Percentiles rank a stretch among this genome's conserved stretches.
Evolutionary conservation across 2,329 filamentous ascomycete genomes (phyloP).

Genomic region (Neurospora sp.): DNA sequence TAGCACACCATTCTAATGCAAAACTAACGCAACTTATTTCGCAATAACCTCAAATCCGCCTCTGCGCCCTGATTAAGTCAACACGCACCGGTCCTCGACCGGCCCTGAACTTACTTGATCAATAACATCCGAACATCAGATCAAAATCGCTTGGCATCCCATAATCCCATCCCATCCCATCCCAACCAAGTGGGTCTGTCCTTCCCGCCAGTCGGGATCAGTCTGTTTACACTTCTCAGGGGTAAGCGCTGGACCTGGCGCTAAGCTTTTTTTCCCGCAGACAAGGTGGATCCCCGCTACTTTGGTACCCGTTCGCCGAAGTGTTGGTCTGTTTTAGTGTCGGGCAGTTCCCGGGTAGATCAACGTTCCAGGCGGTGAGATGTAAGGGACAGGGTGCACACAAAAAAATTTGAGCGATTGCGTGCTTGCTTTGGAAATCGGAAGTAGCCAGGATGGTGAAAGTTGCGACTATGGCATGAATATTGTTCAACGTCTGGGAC

Average conservation of each 20-base stretch:
- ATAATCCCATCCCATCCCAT: not conserved
- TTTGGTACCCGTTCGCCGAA: not conserved
- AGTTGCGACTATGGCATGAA: not conserved
- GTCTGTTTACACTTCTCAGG: not conserved
- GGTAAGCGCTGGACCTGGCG: not conserved
- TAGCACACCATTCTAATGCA: not conserved
- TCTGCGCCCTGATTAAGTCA: not conserved
- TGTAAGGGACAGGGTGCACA: not conserved
- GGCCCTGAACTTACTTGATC: not conserved
- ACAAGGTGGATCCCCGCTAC: not conserved
- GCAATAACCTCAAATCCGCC: not conserved
- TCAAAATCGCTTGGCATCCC: not conserved
- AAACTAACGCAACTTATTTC: not conserved
- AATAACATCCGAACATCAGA: not conserved
- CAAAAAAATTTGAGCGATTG: not conserved
- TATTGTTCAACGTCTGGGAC: too few species aligned
- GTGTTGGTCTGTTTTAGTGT: not conserved
- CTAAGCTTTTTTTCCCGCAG: not conserved
- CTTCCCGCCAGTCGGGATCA: not conserved
- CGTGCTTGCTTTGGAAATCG: not conserved
- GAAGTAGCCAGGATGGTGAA: not conserved
- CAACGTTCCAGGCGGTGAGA: not conserved
- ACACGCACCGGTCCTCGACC: not conserved
- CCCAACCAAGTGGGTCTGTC: not conserved
- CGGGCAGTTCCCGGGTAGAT: not conserved